A percentile compares a stretch with the other conserved stretches of the same genome.
phyloP scores from a whole-genome alignment of 306 rosid genomes.

The Pyrus pyrifolia region DNA sequence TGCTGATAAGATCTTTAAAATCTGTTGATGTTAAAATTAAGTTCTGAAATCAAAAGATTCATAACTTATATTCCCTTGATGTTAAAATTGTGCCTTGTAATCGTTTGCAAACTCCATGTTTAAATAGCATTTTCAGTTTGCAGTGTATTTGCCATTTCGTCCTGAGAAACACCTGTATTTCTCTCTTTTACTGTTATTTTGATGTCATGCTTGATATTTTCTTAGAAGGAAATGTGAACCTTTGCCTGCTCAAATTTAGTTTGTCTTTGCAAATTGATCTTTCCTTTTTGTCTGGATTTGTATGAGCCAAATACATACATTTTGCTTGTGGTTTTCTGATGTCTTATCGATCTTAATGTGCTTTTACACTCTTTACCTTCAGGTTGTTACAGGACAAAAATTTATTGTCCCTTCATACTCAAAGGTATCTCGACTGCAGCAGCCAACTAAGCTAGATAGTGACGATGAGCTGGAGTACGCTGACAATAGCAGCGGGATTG shows the following conservation, averaged over 20 bases:
- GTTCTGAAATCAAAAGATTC: background rate
- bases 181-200: background rate
- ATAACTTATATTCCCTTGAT: background rate
- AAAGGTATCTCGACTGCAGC: slow-evolving; percentile 70
- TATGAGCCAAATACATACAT: slow-evolving; percentile 4
- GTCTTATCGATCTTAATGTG: slow-evolving; percentile 1
- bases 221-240: background rate
- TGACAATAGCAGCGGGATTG: slow-evolving; percentile 69
- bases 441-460: slow-evolving; percentile 84
- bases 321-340: slow-evolving; percentile 15
- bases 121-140: background rate
- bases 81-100: background rate
- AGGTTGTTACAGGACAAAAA: slow-evolving; percentile 75
- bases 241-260: background rate
- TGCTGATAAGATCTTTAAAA: background rate
- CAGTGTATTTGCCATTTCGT: background rate
- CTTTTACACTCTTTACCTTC: slow-evolving; percentile 30
- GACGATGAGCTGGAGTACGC: slow-evolving; percentile 99
- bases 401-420: slow-evolving; percentile 83
- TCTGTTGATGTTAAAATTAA: background rate
- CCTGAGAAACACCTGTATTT: background rate
- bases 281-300: background rate
- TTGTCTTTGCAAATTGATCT: background rate
- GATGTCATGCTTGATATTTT: background rate
- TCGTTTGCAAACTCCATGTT: background rate